phyloP scores from a whole-genome alignment of 2,329 filamentous ascomycete species.

The Saccharata proteae region DNA sequence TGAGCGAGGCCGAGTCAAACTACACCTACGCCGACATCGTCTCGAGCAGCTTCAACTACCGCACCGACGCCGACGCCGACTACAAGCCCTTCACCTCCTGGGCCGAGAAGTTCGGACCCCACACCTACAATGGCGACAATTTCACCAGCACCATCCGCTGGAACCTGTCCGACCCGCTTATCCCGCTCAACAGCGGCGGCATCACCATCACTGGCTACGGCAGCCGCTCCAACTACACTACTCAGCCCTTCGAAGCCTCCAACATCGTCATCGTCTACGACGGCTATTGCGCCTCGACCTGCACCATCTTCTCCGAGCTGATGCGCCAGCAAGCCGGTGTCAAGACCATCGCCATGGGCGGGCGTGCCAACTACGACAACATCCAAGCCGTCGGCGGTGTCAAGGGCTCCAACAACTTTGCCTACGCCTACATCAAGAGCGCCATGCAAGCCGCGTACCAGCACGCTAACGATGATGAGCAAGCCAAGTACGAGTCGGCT shows the following conservation, averaged over 20 bases:
- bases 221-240: slow-evolving; percentile 34
- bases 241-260: slow-evolving; percentile 41
- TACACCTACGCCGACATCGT: slow-evolving; percentile 26
- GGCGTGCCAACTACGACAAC: slow-evolving; percentile 30
- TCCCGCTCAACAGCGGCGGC: slow-evolving; percentile 19
- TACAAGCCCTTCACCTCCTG: slow-evolving; percentile 36
- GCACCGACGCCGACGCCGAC: slow-evolving; percentile 34
- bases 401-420: slow-evolving; percentile 34
- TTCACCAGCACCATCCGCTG: slow-evolving; percentile 22
- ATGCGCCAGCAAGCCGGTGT: slow-evolving; percentile 41
- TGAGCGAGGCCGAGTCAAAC: slow-evolving; percentile 22
- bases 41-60: slow-evolving; percentile 34
- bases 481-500: slow-evolving; percentile 17
- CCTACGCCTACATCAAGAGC: slow-evolving; percentile 21
- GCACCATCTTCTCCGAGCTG: slow-evolving; percentile 45
- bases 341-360: slow-evolving; percentile 42
- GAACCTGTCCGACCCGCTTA: slow-evolving; percentile 24
- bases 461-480: slow-evolving; percentile 10
- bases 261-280: slow-evolving; percentile 43
- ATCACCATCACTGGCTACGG: slow-evolving; percentile 25
- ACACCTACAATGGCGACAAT: slow-evolving; percentile 28
- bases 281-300: slow-evolving; percentile 47
- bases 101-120: slow-evolving; percentile 29
- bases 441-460: slow-evolving; percentile 14
- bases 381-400: slow-evolving; percentile 45